Conservation (phyloP, 1,284 basidiomycete genomes). For the Coniophora puteana region DNA sequence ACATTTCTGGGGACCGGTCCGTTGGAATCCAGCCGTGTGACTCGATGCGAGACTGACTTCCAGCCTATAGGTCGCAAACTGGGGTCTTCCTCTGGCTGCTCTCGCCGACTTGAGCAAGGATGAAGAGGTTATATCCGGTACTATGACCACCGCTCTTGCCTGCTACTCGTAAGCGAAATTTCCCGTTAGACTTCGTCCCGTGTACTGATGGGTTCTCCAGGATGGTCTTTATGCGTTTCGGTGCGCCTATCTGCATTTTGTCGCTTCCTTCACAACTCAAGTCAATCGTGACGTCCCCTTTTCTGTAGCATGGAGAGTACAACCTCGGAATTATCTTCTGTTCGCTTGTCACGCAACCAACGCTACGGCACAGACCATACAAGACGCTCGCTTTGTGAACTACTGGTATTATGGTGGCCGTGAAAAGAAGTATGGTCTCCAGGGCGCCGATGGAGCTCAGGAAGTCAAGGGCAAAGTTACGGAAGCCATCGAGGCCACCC, state of each 20-base stretch:
- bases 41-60: conserved; percentile 12
- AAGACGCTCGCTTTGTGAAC: conserved; percentile 82
- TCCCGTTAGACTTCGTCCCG: conserved; percentile 4
- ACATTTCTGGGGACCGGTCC: conserved; percentile 93
- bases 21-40: conserved; percentile 31
- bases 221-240: conserved; percentile 94
- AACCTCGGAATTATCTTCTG: conserved; percentile 91
- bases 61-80: conserved; percentile 81
- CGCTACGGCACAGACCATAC: conserved; percentile 78
- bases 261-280: conserved; percentile 1
- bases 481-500: conserved; percentile 42
- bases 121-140: conserved; percentile 92
- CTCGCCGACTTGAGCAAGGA: conserved; percentile 87
- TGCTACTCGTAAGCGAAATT: conserved; percentile 81
- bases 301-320: conserved; percentile 86
- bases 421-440: conserved; percentile 54
- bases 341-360: conserved; percentile 94
- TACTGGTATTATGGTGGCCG: conserved; percentile 86
- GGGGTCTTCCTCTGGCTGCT: conserved; percentile 93
- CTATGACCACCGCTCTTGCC: conserved; percentile 90
- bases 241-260: conserved; percentile 36
- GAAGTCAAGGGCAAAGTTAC: conserved; percentile 40
- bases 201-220: conserved; percentile 37
- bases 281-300: conserved; percentile 3
- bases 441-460: conserved; percentile 24